Base-by-base conservation (phyloP, 257 asterid species). In the Jacaranda copaia region DNA sequence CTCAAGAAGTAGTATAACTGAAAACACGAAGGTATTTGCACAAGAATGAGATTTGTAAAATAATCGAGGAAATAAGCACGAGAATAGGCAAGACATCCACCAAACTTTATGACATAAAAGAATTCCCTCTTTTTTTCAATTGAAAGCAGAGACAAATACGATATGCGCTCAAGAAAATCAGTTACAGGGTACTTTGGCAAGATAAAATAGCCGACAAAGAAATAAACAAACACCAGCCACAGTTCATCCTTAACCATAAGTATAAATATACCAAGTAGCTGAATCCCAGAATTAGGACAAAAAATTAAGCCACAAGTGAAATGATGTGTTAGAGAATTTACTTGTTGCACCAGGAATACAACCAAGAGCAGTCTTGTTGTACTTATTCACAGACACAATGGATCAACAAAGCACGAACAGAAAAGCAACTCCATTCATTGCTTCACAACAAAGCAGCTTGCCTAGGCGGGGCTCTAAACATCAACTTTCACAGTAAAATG, bases 111-210 rank as follows among this genome's bases (percentile, higher is more conserved):
- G 32, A 25, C 1, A 25, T 25, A 25, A 25, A 25, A 25, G 32
- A 25, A 0, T 25, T 25, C 32, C 32, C 32, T 25, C 32, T 25
- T 25, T 25, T 25, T 25, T 25, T 25, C 32, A 25, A 25, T 25
- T 25, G 32, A 25, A 2, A 25, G 32, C 15, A 48, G 8, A 48
- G 8, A 12, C 53, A 48, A 12, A 46, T 8, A 48, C 15, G 1
- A 12, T 66, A 15, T 6, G 52, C 62, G 43, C 52, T 43, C 13
- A 10, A 32, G 66, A 76, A 59, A 61, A 32, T 9, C 62, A 53
- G 62, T 63, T 78, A 65, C 14, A 16, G 16, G 49, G 55, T 52
- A 72, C 74, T 40, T 71, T 57, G 52, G 45, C 35, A 9, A 32
- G 61, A 73, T 10, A 56, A 45, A 59, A 10, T 16, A 14, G 49